Evolutionary conservation across 306 rosid species (phyloP).

Genomic region (Arachis stenosperma): DNA sequence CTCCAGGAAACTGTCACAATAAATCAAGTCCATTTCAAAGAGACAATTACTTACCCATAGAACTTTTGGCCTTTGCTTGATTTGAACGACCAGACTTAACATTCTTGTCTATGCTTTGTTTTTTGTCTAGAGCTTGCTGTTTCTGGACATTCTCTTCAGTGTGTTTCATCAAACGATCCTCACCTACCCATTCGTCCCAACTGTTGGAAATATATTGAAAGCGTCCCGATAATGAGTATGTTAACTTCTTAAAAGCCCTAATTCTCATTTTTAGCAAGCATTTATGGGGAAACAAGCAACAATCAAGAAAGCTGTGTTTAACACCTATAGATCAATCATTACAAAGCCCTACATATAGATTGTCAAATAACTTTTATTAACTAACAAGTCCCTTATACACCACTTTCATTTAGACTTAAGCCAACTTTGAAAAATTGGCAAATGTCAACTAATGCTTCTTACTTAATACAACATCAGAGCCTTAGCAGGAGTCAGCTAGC

Average conservation of each 20-base stretch:
- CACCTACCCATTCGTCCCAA: slow-evolving; percentile 98
- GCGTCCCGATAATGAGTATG: slow-evolving; percentile 61
- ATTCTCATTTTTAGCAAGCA: slow-evolving; percentile 25
- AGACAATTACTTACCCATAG: slow-evolving; percentile 54
- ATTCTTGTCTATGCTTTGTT: slow-evolving; percentile 73
- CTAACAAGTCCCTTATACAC: slow-evolving; percentile 24
- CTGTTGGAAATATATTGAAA: slow-evolving; percentile 85
- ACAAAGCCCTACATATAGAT: slow-evolving; percentile 28
- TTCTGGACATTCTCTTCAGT: slow-evolving; percentile 71
- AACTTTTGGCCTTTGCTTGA: slow-evolving; percentile 67
- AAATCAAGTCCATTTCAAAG: slow-evolving; percentile 24
- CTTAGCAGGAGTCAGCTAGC: too few species aligned
- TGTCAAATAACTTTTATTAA: slow-evolving; percentile 28
- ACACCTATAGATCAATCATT: slow-evolving; percentile 20
- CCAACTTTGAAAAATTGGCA: slow-evolving; percentile 1
- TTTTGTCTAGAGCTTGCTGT: slow-evolving; percentile 72
- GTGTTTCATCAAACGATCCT: slow-evolving; percentile 75
- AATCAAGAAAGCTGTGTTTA: slow-evolving; percentile 19
- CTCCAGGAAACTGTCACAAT: slow-evolving; percentile 25
- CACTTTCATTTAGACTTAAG: slow-evolving; percentile 30
- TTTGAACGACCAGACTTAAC: slow-evolving; percentile 71
- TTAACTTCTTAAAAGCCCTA: slow-evolving; percentile 49
- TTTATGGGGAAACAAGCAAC: slow-evolving; percentile 13
- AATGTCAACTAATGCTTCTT: slow-evolving; percentile 21
- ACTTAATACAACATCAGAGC: background rate